Conservation (phyloP, 306 rosid species). For the Quercus dentata region DNA sequence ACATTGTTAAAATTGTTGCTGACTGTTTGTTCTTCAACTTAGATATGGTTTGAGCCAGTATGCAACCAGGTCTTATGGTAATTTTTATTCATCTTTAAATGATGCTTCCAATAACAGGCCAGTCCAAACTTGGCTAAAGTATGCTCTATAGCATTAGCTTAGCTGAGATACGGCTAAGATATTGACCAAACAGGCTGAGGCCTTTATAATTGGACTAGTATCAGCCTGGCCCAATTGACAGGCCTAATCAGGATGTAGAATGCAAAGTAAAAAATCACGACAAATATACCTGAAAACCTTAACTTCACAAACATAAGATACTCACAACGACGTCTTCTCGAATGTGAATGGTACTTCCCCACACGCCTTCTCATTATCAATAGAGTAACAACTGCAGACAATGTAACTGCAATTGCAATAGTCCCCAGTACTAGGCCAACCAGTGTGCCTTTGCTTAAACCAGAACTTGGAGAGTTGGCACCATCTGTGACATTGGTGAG, state of each 20-base stretch:
- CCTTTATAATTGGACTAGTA: no score
- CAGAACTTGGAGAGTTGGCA: slow-evolving; percentile 25
- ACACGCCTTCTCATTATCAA: slow-evolving; percentile 47
- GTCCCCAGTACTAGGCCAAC: slow-evolving; percentile 72
- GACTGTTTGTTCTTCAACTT: neutral
- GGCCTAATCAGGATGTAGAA: no score
- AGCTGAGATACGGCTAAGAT: no score
- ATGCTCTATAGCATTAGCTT: neutral
- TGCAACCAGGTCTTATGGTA: neutral
- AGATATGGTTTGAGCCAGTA: neutral
- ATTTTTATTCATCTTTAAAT: neutral
- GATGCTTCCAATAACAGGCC: neutral
- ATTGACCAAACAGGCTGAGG: no score
- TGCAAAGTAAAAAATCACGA: no score
- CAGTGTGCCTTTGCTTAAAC: slow-evolving; percentile 63
- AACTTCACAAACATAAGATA: slow-evolving; percentile 15
- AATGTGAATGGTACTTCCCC: slow-evolving; percentile 30
- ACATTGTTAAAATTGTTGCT: no score
- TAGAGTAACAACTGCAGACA: slow-evolving; percentile 64
- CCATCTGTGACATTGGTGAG: slow-evolving; percentile 41
- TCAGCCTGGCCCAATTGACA: no score
- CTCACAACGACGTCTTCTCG: slow-evolving; percentile 69
- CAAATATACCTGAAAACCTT: no score
- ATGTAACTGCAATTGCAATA: slow-evolving; percentile 56
- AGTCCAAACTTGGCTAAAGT: neutral